Conservation (phyloP, 2,329 filamentous ascomycete genomes). For the Epichloe typhina region DNA sequence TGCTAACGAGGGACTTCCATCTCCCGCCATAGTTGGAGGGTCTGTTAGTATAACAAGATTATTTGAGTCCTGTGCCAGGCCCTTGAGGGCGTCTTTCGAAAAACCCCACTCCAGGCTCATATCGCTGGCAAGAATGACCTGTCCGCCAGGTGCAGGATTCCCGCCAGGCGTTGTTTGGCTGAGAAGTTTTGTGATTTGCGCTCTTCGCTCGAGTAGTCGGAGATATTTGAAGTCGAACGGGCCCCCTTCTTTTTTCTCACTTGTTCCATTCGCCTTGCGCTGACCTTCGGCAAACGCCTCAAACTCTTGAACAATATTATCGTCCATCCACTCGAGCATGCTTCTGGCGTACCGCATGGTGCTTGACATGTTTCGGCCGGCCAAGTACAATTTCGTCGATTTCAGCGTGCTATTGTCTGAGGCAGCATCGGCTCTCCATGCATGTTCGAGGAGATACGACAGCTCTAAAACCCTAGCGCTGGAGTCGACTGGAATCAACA, state of each 20-base stretch:
- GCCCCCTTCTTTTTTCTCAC: slow-evolving; percentile 45
- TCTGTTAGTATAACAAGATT: slow-evolving; percentile 87
- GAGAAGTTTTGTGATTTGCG: slow-evolving; percentile 61
- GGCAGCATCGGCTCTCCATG: slow-evolving; percentile 59
- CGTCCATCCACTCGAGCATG: slow-evolving; percentile 99
- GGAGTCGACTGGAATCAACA: slow-evolving; percentile 87
- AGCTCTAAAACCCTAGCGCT: slow-evolving; percentile 89
- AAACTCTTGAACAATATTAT: slow-evolving; percentile 83
- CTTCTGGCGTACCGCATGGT: slow-evolving; percentile 85
- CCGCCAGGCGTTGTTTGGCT: slow-evolving; percentile 27
- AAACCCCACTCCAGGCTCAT: slow-evolving; percentile 90
- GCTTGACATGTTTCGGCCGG: slow-evolving; percentile 72
- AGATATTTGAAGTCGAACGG: slow-evolving; percentile 88
- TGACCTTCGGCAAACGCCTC: slow-evolving; percentile 52
- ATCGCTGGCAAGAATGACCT: slow-evolving; percentile 85
- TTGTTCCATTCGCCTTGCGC: slow-evolving; percentile 30
- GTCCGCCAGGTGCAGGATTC: slow-evolving; percentile 32
- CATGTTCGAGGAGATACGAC: slow-evolving; percentile 82
- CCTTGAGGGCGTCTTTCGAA: slow-evolving; percentile 64
- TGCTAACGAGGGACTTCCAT: slow-evolving; percentile 45
- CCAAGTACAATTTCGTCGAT: slow-evolving; percentile 59
- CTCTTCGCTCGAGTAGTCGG: slow-evolving; percentile 67
- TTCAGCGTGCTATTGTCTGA: slow-evolving; percentile 38
- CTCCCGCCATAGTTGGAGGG: slow-evolving; percentile 33
- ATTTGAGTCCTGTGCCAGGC: slow-evolving; percentile 59